phyloP scores from a whole-genome alignment of 2,329 filamentous ascomycete genomes.

The Xylariaceae sp. region DNA sequence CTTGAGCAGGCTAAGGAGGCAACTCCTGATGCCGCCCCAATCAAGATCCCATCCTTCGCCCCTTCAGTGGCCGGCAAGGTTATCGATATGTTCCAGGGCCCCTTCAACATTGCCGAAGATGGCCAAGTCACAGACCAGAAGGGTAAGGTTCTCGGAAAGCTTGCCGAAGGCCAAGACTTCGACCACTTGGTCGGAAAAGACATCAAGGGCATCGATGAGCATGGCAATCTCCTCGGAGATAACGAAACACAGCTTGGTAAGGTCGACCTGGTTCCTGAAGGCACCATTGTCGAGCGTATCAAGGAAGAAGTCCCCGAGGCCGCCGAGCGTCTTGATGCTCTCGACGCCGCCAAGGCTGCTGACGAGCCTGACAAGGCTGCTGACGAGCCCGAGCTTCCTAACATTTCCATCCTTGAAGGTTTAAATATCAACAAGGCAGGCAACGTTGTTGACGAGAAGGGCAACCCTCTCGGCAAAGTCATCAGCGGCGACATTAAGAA shows the following conservation, averaged over 20 bases:
- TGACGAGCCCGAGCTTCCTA: slow-evolving; percentile 13
- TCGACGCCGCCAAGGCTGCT: slow-evolving; percentile 31
- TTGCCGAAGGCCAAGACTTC: slow-evolving; percentile 29
- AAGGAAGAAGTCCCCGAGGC: slow-evolving; percentile 31
- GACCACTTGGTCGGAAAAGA: slow-evolving; percentile 49
- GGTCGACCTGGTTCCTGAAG: slow-evolving; percentile 48
- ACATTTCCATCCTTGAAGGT: slow-evolving; percentile 35
- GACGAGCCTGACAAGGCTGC: background rate
- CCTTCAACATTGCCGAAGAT: slow-evolving; percentile 42
- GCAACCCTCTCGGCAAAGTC: slow-evolving; percentile 41
- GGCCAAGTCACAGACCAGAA: slow-evolving; percentile 47
- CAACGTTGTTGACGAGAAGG: slow-evolving; percentile 42
- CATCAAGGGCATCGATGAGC: slow-evolving; percentile 62
- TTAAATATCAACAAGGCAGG: slow-evolving; percentile 43
- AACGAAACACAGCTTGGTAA: slow-evolving; percentile 62
- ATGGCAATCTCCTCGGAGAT: slow-evolving; percentile 64
- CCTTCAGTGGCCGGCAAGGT: slow-evolving; percentile 31
- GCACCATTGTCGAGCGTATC: slow-evolving; percentile 35
- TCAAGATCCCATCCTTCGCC: slow-evolving; percentile 31
- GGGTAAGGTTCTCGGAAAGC: slow-evolving; percentile 34
- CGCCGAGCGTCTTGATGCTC: slow-evolving; percentile 28
- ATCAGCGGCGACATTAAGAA: slow-evolving; percentile 38
- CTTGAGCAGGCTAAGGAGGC: slow-evolving; percentile 32
- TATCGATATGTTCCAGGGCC: slow-evolving; percentile 31
- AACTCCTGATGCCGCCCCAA: slow-evolving; percentile 11